Evolutionary conservation across 352 stramenopile species (phyloP).

Genomic region (Chrysophaeum taylorii): DNA sequence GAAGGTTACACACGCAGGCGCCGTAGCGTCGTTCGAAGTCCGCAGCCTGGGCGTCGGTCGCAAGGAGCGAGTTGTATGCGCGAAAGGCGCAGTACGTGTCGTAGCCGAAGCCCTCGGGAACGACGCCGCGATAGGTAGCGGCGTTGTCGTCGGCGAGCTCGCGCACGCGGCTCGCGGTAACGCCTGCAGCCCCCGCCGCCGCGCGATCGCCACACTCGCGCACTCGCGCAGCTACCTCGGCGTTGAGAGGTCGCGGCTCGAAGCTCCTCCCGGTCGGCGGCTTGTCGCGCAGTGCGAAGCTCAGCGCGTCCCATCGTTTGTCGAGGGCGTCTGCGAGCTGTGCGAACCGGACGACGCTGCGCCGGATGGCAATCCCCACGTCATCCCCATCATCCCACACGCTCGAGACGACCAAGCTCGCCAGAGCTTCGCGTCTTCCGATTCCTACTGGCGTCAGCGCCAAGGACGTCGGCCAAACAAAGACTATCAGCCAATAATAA

Average conservation of each 20-base stretch:
- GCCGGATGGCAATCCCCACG: not conserved
- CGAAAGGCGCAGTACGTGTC: not conserved
- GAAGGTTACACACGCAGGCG: too few species aligned
- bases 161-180: not conserved
- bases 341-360: not conserved
- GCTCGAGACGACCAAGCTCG: too few species aligned
- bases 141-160: not conserved
- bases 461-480: too few species aligned
- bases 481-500: too few species aligned
- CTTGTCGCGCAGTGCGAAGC: not conserved
- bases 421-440: too few species aligned
- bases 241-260: not conserved
- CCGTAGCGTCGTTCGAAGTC: not conserved
- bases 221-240: not conserved
- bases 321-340: constrained; percentile 5
- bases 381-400: too few species aligned
- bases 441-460: too few species aligned
- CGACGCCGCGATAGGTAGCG: too few species aligned
- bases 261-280: too few species aligned
- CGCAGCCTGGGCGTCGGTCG: not conserved
- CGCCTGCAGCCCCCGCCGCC: not conserved
- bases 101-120: not conserved
- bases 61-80: not conserved
- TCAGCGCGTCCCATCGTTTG: not conserved
- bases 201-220: not conserved